phyloP scores from a whole-genome alignment of 257 asterid genomes.

The Schizonepeta tenuifolia region DNA sequence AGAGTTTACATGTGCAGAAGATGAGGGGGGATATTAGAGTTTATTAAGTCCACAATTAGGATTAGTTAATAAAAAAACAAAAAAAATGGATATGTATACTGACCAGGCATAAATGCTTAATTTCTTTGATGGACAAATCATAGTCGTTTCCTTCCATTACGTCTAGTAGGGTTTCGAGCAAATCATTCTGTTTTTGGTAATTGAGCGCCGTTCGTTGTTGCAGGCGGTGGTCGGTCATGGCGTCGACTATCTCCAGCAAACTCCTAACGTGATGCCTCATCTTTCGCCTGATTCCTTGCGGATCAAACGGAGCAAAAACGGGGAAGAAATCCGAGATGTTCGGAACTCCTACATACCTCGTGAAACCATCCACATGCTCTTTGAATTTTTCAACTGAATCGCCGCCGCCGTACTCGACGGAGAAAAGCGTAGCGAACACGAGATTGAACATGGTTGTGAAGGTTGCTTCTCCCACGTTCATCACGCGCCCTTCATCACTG shows the following conservation, averaged over 20 bases:
- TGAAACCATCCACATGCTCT: background rate
- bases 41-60: too few relatives aligned
- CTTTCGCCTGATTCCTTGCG: background rate
- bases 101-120: constrained; percentile 7
- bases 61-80: too few relatives aligned
- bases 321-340: background rate
- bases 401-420: background rate
- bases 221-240: background rate
- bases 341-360: background rate
- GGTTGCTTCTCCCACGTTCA: constrained; percentile 24
- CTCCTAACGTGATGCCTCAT: background rate
- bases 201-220: background rate
- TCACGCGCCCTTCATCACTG: background rate
- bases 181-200: background rate
- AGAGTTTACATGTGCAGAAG: too few relatives aligned
- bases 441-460: constrained; percentile 19
- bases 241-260: background rate
- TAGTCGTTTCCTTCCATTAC: constrained; percentile 3
- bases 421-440: background rate
- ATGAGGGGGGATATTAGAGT: too few relatives aligned
- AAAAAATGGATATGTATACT: background rate
- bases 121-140: background rate
- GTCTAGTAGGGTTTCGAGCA: constrained; percentile 6
- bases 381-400: background rate
- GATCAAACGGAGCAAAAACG: background rate